Evolutionary conservation across 73 alveolate species (phyloP).

Genomic region (Symbiodinium pilosum): DNA sequence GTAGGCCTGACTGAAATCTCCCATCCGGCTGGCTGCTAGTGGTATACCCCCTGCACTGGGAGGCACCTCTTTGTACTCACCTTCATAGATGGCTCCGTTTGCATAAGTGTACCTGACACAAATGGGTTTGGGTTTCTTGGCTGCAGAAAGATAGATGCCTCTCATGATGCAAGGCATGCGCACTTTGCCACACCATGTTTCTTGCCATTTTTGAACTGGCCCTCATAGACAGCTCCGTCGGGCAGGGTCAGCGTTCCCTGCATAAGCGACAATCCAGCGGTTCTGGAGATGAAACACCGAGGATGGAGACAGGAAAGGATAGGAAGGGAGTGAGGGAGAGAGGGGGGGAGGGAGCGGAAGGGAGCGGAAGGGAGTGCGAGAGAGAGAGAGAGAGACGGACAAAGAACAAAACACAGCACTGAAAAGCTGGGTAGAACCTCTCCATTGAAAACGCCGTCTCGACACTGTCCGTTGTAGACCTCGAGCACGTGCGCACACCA

Average conservation of each 20-base stretch:
- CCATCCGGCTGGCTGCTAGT: too few relatives aligned
- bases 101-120: conserved; percentile 70
- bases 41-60: neutral
- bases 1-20: too few relatives aligned
- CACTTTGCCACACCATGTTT: conserved; percentile 94
- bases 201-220: conserved; percentile 86
- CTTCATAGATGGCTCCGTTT: conserved; percentile 83
- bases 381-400: too few relatives aligned
- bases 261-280: too few relatives aligned
- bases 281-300: too few relatives aligned
- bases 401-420: too few relatives aligned
- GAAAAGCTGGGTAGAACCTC: neutral
- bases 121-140: neutral
- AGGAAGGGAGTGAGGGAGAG: too few relatives aligned
- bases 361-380: too few relatives aligned
- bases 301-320: too few relatives aligned
- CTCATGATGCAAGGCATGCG: neutral
- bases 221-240: conserved; percentile 85
- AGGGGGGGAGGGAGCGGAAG: too few relatives aligned
- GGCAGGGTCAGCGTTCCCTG: conserved; percentile 91
- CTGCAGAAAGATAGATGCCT: neutral
- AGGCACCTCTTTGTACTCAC: conserved; percentile 84
- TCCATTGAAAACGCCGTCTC: conserved; percentile 83
- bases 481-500: neutral
- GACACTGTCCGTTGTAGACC: conserved; percentile 86